Percentiles rank a stretch among this genome's conserved stretches.
Evolutionary conservation across 495 filamentous ascomycete species (phyloP).

Genomic region (Aspergillus mulundensis): DNA sequence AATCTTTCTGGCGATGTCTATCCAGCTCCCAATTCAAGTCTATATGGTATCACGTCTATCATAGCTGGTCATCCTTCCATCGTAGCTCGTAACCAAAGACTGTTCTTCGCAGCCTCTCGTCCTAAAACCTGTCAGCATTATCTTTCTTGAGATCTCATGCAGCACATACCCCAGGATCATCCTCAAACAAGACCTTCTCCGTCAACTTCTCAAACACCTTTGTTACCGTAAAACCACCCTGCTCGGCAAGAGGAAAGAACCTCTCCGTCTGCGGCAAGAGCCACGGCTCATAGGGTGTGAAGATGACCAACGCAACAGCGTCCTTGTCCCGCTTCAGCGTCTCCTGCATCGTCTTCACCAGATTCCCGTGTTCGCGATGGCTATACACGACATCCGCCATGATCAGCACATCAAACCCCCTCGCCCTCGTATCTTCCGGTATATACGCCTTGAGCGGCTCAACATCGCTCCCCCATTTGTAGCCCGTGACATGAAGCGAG

Average conservation of each 20-base stretch:
- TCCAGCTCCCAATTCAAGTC: background rate
- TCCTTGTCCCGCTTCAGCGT: slow-evolving; percentile 53
- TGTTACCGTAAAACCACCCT: slow-evolving; percentile 64
- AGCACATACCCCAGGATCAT: slow-evolving; percentile 66
- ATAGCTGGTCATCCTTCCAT: slow-evolving; percentile 32
- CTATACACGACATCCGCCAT: slow-evolving; percentile 88
- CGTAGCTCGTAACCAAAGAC: slow-evolving; percentile 74
- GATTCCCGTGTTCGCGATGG: slow-evolving; percentile 74
- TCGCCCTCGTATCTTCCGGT: slow-evolving; percentile 16
- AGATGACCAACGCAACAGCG: slow-evolving; percentile 77
- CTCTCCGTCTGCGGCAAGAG: slow-evolving; percentile 73
- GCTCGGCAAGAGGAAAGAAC: slow-evolving; percentile 74
- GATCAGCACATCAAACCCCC: slow-evolving; percentile 73
- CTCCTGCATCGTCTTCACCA: slow-evolving; percentile 63
- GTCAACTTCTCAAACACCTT: slow-evolving; percentile 77
- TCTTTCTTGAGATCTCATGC: background rate
- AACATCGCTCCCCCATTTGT: slow-evolving; percentile 70
- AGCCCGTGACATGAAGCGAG: slow-evolving; percentile 57
- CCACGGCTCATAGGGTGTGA: slow-evolving; percentile 92
- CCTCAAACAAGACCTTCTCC: slow-evolving; percentile 82
- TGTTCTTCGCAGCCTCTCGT: slow-evolving; percentile 68
- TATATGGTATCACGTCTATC: slow-evolving; percentile 17
- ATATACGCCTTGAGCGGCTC: slow-evolving; percentile 50
- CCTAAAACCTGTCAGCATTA: slow-evolving; percentile 32
- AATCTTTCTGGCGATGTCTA: background rate